Conservation (phyloP, 148 eudicot genomes). For the Cornus suecica region DNA sequence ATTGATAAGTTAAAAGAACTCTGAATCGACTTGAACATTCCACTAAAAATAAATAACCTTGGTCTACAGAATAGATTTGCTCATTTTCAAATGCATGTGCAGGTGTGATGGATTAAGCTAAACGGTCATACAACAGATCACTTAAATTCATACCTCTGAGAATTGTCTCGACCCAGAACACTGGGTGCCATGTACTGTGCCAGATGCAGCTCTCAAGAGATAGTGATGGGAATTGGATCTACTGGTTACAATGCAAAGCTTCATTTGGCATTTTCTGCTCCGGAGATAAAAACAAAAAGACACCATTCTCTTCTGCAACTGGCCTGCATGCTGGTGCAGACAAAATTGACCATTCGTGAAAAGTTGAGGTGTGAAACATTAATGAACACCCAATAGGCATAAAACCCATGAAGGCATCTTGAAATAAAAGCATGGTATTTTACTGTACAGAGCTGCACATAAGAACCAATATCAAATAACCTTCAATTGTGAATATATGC, state of each 20-base stretch:
- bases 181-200: conserved; percentile 26
- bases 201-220: conserved; percentile 21
- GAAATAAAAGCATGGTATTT: neutral
- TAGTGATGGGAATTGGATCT: conserved; percentile 14
- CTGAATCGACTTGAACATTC: neutral
- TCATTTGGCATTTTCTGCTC: conserved; percentile 20
- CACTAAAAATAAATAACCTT: neutral
- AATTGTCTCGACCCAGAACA: conserved; percentile 20
- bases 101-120: neutral
- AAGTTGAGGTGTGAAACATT: conserved; percentile 1
- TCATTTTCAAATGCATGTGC: neutral
- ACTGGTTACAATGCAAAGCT: conserved; percentile 28
- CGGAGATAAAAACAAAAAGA: conserved; percentile 22
- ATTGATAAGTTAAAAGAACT: too few species aligned
- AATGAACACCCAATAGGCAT: neutral
- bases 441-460: neutral
- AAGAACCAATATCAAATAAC: neutral
- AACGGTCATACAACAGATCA: neutral
- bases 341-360: conserved; percentile 38
- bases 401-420: neutral
- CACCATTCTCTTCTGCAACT: conserved; percentile 22
- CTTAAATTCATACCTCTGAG: conserved; percentile 37
- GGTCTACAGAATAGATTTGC: neutral
- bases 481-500: neutral
- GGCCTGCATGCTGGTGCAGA: conserved; percentile 24